phyloP scores from a whole-genome alignment of 805 yeast species.

The Soucietia sequanensis region DNA sequence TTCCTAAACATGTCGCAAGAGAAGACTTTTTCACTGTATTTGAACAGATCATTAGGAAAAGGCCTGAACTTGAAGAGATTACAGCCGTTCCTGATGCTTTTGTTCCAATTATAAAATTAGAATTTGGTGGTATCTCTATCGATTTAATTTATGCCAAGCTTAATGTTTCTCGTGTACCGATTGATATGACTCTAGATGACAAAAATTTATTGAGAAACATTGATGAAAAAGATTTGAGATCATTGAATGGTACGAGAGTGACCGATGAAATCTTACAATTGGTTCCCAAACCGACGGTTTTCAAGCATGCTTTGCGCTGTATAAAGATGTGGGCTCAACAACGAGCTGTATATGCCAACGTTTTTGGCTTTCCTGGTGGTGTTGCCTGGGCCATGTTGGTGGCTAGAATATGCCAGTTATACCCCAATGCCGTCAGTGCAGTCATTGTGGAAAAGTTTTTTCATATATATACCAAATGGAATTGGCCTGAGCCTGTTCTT shows the following conservation, averaged over 20 bases:
- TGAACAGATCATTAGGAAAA: constrained; percentile 60
- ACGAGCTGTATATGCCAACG: constrained; percentile 90
- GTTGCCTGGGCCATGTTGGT: constrained; percentile 99
- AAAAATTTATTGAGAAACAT: constrained; percentile 82
- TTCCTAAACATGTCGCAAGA: constrained; percentile 90
- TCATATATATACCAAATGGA: constrained; percentile 83
- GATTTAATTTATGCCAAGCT: constrained; percentile 85
- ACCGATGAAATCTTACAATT: constrained; percentile 88
- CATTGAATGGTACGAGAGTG: constrained; percentile 94
- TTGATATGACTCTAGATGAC: constrained; percentile 71
- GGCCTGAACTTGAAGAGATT: constrained; percentile 86
- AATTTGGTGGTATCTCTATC: constrained; percentile 87
- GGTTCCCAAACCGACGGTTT: constrained; percentile 91
- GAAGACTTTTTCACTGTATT: constrained; percentile 88
- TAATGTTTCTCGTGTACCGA: constrained; percentile 81
- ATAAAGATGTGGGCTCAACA: constrained; percentile 97
- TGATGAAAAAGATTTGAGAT: constrained; percentile 87
- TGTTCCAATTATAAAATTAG: constrained; percentile 93
- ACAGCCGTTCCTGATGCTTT: constrained; percentile 95
- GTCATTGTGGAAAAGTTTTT: constrained; percentile 89
- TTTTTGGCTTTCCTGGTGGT: constrained; percentile 98
- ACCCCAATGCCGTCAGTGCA: constrained; percentile 94
- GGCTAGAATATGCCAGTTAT: constrained; percentile 95
- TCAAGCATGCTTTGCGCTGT: constrained; percentile 88
- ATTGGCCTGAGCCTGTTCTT: constrained; percentile 98